Percentiles rank a stretch among this genome's conserved stretches.
Evolutionary conservation across 169 alveolate species (phyloP).

Genomic region (Eimeria sp.): DNA sequence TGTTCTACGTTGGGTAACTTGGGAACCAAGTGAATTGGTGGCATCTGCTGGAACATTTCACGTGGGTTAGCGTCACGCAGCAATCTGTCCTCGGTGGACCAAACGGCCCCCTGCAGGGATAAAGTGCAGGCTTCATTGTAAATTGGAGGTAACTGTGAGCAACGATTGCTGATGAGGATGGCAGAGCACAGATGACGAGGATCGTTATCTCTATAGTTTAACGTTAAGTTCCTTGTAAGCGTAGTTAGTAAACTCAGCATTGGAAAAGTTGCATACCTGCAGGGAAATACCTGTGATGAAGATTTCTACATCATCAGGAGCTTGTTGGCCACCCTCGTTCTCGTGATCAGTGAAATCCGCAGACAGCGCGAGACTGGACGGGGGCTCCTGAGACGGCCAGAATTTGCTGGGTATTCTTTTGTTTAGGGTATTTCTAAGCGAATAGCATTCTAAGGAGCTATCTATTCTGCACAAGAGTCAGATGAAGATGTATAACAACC

Average conservation of each 20-base stretch:
- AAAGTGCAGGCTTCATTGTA: neutral
- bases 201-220: neutral
- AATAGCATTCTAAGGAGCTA: neutral
- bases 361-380: conserved; percentile 22
- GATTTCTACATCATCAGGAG: conserved; percentile 1
- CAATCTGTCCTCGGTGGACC: conserved; percentile 15
- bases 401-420: neutral
- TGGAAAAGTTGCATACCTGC: neutral
- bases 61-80: conserved; percentile 31
- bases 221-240: neutral
- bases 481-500: neutral
- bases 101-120: conserved; percentile 49
- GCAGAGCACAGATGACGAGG: neutral
- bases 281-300: conserved; percentile 30
- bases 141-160: neutral
- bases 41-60: conserved; percentile 55
- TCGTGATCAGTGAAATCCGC: conserved; percentile 21
- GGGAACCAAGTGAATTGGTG: conserved; percentile 37
- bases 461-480: neutral
- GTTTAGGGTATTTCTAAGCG: neutral
- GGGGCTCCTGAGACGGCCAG: conserved; percentile 37
- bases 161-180: neutral
- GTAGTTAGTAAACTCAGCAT: neutral
- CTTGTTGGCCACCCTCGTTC: neutral
- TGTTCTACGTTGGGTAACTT: neutral